A percentile compares a stretch with the other conserved stretches of the same genome.
phyloP scores from a whole-genome alignment of 805 yeast species.

The Lipomyces oligophaga region DNA sequence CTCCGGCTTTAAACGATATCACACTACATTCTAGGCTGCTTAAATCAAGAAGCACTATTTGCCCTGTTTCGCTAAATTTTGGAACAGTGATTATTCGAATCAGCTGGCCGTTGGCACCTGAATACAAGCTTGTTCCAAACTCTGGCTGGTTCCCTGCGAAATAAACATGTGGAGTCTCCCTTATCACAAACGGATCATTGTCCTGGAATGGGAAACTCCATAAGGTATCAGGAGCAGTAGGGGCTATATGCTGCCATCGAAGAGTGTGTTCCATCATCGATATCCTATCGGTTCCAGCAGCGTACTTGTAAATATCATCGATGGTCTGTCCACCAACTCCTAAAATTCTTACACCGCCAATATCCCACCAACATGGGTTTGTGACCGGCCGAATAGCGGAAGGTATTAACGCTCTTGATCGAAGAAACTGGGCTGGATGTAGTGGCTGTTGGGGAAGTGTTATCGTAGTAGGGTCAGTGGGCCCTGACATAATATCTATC shows the following conservation, averaged over 20 bases:
- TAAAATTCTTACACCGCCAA: conserved; percentile 51
- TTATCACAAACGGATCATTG: conserved; percentile 72
- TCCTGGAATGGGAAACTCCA: conserved; percentile 81
- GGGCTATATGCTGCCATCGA: conserved; percentile 81
- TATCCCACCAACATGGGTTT: conserved; percentile 72
- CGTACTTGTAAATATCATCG: conserved; percentile 70
- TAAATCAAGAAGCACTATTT: conserved; percentile 59
- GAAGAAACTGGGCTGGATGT: conserved; percentile 67
- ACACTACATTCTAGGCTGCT: conserved; percentile 53
- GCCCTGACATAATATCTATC: conserved; percentile 80
- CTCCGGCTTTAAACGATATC: conserved; percentile 37
- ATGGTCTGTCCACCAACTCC: conserved; percentile 86
- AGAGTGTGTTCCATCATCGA: conserved; percentile 64
- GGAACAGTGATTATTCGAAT: conserved; percentile 68
- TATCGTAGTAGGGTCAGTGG: conserved; percentile 75
- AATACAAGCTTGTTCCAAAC: conserved; percentile 48
- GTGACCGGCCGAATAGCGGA: conserved; percentile 47
- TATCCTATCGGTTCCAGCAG: conserved; percentile 44
- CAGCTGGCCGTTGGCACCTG: conserved; percentile 38
- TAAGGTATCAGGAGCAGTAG: conserved; percentile 94
- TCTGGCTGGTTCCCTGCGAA: conserved; percentile 78
- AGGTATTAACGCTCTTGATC: conserved; percentile 44
- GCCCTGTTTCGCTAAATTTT: conserved; percentile 59
- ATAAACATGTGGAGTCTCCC: conserved; percentile 79
- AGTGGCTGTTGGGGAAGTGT: conserved; percentile 87